Percentiles rank a stretch among this genome's conserved stretches.
Evolutionary conservation across 2,329 filamentous ascomycete species (phyloP).

Genomic region (Ceratocystis albifundus): DNA sequence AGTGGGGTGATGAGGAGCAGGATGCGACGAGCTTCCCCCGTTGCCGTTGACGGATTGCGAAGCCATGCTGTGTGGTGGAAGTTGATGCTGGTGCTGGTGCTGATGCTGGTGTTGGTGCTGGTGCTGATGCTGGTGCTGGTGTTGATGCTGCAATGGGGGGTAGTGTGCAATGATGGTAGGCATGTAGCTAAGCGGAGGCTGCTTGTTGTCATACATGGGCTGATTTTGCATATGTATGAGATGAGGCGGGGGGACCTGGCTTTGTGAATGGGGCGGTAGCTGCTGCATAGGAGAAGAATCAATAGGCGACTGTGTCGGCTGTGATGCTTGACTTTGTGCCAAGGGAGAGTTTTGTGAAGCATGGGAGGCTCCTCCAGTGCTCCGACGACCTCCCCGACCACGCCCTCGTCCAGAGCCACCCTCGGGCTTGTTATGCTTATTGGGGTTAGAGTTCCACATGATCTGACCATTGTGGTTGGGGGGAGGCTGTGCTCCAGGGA

Average conservation of each 20-base stretch:
- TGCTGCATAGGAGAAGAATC: slow-evolving; percentile 8
- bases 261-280: neutral
- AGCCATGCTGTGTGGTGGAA: neutral
- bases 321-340: neutral
- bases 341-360: neutral
- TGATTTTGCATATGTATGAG: slow-evolving; percentile 17
- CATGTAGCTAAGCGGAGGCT: slow-evolving; percentile 21
- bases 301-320: neutral
- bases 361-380: neutral
- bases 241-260: slow-evolving; percentile 2
- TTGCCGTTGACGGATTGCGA: neutral
- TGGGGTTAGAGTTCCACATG: slow-evolving; percentile 22
- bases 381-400: slow-evolving; percentile 16
- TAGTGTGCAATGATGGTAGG: slow-evolving; percentile 21
- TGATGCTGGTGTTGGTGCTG: neutral
- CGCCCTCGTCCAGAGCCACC: slow-evolving; percentile 17
- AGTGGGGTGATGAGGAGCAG: neutral
- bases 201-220: slow-evolving; percentile 19
- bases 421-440: slow-evolving; percentile 10
- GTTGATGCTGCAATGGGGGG: slow-evolving; percentile 3
- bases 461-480: slow-evolving; percentile 23
- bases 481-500: slow-evolving; percentile 11
- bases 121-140: slow-evolving; percentile 2
- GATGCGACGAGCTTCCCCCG: slow-evolving; percentile 6
- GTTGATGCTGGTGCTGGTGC: slow-evolving; percentile 1